Base-by-base conservation (phyloP, 2,329 filamentous ascomycete species). In the Fusarium xylarioides region DNA sequence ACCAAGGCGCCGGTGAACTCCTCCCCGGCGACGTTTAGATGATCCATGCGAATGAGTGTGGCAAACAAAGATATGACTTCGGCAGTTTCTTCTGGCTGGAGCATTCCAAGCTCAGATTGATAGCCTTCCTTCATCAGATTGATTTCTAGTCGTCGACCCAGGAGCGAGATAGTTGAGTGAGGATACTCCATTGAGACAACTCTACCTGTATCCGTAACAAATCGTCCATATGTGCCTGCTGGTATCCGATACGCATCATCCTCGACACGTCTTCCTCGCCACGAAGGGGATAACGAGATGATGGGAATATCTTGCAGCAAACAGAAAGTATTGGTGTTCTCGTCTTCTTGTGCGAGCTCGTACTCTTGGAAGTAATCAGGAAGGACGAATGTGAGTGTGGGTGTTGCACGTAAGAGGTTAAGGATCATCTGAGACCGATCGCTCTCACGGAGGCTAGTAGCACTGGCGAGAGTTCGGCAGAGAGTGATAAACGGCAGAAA, bases 291-390 rank as follows among this genome's bases (percentile, higher is more conserved):
- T 70, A 85, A 79, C 9, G 82, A 82, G 69, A 95, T 92, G 6
- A 95, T 85, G 4, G 90, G 86, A 12, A 95, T 83, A 57, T 91
- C 87, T 49, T 87, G 85, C 2, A 87, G 84, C 8, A 98, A 87
- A 68, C 89, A 87, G 68, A 98, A 93, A 23, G 90, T 90, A 76
- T 97, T 96, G 32, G 90, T 90, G 74, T 96, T 95, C 66, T 96
- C 93, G 72, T 97, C 94, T 81, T 98, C 95, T 59, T 93, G 91
- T 43, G 92, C 91, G 18, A 95, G 90, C 68, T 91, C 89, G 76
- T 97, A 98, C 40, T 89, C 89, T 46, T 88, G 87, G 79, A 97
- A 97, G 37, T 88, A 82, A 1, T 87, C 82, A 1, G 93, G 91
- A n/a, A 97, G 86, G 18, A 88, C 85, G 74, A 97, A 91, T 34